Percentiles rank a stretch among this genome's conserved stretches.
These are phyloP conservation scores for Sclerotinia glacialis DNA, from an alignment of 2,329 filamentous ascomycete species.

Conservation along the genomic window DNA sequence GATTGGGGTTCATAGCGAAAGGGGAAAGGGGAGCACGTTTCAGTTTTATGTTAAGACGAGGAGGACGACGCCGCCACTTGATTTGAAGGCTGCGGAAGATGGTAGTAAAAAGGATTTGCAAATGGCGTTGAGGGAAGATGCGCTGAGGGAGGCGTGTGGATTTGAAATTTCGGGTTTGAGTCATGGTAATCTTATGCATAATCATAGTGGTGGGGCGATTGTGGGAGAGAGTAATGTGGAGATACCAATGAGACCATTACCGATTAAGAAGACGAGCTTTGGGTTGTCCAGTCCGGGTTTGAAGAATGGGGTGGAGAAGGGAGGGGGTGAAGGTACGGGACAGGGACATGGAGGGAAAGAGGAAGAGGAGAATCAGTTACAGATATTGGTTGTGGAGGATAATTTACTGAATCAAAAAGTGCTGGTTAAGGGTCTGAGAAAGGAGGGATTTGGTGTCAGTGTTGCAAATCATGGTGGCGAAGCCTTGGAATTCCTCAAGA, in stretches of 20 bases:
- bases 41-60: constrained; percentile 60
- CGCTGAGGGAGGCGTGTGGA: constrained; percentile 16
- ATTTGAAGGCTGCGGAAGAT: constrained; percentile 1
- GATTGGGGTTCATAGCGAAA: constrained; percentile 68
- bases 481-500: constrained; percentile 55
- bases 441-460: constrained; percentile 57
- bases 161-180: constrained; percentile 3
- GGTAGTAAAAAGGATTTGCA: neutral
- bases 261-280: neutral
- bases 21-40: constrained; percentile 69
- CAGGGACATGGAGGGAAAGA: constrained; percentile 15
- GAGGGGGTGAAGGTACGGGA: constrained; percentile 1
- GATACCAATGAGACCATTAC: neutral
- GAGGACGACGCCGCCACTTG: neutral
- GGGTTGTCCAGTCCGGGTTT: neutral
- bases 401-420: constrained; percentile 68
- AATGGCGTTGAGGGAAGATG: constrained; percentile 12
- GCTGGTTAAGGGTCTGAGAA: constrained; percentile 58
- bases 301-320: neutral
- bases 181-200: neutral
- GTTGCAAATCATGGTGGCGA: constrained; percentile 65
- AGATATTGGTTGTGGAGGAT: constrained; percentile 59
- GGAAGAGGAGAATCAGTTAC: constrained; percentile 13
- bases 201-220: neutral
- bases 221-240: neutral